phyloP scores from a whole-genome alignment of 2,329 filamentous ascomycete species.

The Penicillium sp. region DNA sequence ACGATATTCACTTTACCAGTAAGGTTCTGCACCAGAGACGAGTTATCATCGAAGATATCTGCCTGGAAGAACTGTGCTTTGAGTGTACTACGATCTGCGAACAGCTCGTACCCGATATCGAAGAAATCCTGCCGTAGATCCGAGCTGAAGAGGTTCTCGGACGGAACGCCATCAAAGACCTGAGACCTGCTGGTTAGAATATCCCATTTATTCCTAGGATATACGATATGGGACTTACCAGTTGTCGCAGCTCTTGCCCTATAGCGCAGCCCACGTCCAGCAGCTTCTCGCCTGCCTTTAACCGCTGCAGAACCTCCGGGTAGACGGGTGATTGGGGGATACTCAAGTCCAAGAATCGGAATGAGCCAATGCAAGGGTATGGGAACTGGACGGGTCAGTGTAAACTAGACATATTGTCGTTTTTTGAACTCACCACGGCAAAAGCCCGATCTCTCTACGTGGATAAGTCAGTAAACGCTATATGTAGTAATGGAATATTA shows the following conservation, averaged over 20 bases:
- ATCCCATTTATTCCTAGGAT: too few species aligned
- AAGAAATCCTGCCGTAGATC: conserved; percentile 51
- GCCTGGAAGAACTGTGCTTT: conserved; percentile 37
- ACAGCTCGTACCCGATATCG: conserved; percentile 59
- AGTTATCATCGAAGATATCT: conserved; percentile 37
- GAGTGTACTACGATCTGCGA: conserved; percentile 47
- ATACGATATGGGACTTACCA: conserved; percentile 13
- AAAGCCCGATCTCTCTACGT: conserved; percentile 18
- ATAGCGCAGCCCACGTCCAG: conserved; percentile 23
- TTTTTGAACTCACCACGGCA: conserved; percentile 11
- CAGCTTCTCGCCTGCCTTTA: conserved; percentile 19
- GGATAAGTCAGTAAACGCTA: neutral
- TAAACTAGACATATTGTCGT: neutral
- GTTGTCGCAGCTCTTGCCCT: conserved; percentile 22
- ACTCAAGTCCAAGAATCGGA: conserved; percentile 21
- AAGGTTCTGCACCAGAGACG: conserved; percentile 23
- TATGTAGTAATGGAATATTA: neutral
- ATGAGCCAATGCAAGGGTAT: conserved; percentile 23
- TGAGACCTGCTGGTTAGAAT: neutral
- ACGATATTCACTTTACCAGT: conserved; percentile 35
- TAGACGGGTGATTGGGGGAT: conserved; percentile 19
- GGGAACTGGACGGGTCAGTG: conserved; percentile 13
- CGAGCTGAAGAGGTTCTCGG: conserved; percentile 47
- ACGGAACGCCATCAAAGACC: conserved; percentile 46
- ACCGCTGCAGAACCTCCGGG: conserved; percentile 16